Evolutionary conservation across 2,329 filamentous ascomycete genomes (phyloP).

Genomic region (Rhynchosporium secalis): DNA sequence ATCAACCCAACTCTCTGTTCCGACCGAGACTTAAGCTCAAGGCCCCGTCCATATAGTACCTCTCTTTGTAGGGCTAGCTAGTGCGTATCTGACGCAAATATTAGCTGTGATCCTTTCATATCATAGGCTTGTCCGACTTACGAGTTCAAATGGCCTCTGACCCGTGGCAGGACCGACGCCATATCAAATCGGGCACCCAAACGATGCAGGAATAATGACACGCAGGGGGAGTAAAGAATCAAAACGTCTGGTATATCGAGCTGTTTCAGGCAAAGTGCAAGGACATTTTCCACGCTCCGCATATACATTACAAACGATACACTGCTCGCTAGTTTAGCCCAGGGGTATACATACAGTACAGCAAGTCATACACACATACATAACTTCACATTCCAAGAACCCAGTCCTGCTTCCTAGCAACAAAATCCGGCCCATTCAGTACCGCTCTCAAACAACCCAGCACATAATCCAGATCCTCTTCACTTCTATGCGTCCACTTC

Average conservation of each 20-base stretch:
- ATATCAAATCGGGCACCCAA: too few species aligned
- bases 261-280: background rate
- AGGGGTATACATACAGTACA: background rate
- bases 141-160: too few species aligned
- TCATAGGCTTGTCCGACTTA: too few species aligned
- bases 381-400: constrained; percentile 10
- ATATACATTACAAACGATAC: constrained; percentile 2
- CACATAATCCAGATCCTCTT: constrained; percentile 37
- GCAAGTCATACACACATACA: background rate
- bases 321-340: background rate
- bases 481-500: constrained; percentile 36
- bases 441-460: constrained; percentile 31
- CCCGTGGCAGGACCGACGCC: too few species aligned
- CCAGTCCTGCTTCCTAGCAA: constrained; percentile 28
- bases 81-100: too few species aligned
- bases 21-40: too few species aligned
- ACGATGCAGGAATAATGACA: too few species aligned
- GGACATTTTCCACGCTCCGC: background rate
- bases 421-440: constrained; percentile 26
- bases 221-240: too few species aligned
- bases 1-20: too few species aligned
- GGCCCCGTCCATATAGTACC: too few species aligned
- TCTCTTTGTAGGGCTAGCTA: too few species aligned
- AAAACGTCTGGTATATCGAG: background rate
- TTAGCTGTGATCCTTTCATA: too few species aligned